Percentiles rank a stretch among this genome's conserved stretches.
phyloP scores from a whole-genome alignment of 768 basidiomycete species.

The Tulasnella sp. region DNA sequence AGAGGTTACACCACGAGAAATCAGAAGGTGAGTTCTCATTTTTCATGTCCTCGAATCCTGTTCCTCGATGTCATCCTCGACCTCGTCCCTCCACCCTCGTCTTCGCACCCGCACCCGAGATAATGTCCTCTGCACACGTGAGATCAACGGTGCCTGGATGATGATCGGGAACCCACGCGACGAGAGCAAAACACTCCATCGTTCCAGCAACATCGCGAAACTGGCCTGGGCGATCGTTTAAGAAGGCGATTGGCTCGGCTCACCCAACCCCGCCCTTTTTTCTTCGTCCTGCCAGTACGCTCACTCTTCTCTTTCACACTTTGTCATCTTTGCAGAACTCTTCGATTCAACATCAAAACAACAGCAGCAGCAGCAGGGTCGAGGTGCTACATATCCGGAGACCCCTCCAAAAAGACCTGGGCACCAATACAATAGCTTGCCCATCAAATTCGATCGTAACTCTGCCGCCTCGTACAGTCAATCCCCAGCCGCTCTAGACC shows the following conservation, averaged over 20 bases:
- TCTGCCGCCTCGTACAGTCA: background rate
- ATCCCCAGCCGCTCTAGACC: background rate
- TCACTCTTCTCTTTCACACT: background rate
- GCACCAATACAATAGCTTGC: background rate
- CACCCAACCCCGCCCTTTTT: background rate
- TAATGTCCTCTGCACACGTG: background rate
- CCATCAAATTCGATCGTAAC: background rate
- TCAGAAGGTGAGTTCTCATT: slow-evolving; percentile 4
- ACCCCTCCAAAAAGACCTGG: background rate
- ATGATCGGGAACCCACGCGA: background rate
- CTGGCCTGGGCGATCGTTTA: background rate
- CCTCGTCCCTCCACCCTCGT: background rate
- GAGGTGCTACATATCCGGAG: slow-evolving; percentile 2
- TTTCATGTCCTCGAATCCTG: background rate
- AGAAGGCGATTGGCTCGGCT: background rate
- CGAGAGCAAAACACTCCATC: background rate
- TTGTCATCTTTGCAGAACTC: background rate
- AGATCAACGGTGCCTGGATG: background rate
- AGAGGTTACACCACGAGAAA: slow-evolving; percentile 1
- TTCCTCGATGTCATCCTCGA: no score
- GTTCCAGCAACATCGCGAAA: background rate
- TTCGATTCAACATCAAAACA: background rate
- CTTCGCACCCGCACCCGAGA: background rate
- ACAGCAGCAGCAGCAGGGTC: background rate
- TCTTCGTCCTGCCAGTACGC: background rate